Base-by-base conservation (phyloP, 192 early-diverging fungal species). In the Coemansia aciculifera region DNA sequence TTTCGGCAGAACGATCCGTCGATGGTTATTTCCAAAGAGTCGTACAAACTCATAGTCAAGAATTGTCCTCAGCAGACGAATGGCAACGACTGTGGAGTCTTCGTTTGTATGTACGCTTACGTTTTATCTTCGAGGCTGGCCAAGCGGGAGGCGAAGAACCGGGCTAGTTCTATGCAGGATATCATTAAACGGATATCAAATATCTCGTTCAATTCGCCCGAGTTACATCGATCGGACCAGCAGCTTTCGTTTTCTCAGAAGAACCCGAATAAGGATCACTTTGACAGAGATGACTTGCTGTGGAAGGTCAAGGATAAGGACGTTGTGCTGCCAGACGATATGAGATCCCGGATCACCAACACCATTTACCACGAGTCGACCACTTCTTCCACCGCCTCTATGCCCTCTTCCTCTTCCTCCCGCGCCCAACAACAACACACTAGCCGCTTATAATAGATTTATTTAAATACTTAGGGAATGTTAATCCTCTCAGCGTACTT, bases 261-360 rank as follows among this genome's bases (percentile, higher is more conserved):
- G 56, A 54, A 68, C 23, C 59, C 59, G 2, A 37, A 64, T 21
- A 68, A 59, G 44, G 43, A 68, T 24, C 60, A 66, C 60, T 43
- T 43, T 38, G 37, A 49, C 17, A 34, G 59, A 1, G 73, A 68
- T 0, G 79, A 81, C n/a, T 29, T 60, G 17, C 19, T 54, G 59
- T 81, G 79, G 79, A 76, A 76, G 61, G 69, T 81, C 64, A 81
- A 81, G 68, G 79, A 81, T 24, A 75, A 69, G 66, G 78, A 81
- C 19, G 74, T 60, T 5, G 19, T 76, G 7, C 61, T 34, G 52
- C 74, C 79, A 2, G 79, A 73, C 49, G 62, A 68, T 0, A 81
- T 81, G 79, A 64, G 79, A 27, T 43, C 48, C 9, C 76, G 76
- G 24, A 38, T 81, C 15, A 66, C 64, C n/a, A 76, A 76, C 32